Evolutionary conservation across 1,139 yeast species (phyloP), one percentile per base, ranked within the genome.

Genomic region (Magnusiomyces fungicola): DNA sequence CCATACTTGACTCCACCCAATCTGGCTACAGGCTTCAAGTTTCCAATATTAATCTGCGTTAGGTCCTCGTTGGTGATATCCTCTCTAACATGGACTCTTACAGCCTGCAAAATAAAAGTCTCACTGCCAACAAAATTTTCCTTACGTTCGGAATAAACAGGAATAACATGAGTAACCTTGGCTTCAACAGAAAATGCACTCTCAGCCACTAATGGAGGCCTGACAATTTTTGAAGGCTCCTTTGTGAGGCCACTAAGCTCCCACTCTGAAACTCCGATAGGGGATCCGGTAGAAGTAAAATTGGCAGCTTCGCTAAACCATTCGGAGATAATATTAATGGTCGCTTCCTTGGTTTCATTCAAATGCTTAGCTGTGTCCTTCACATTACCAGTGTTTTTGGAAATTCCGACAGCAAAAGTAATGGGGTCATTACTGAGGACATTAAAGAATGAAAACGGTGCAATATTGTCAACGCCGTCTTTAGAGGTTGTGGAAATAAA

Each of bases 271-370:
- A 74, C 69, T 1, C 67, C 76, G 0, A 59, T 47, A 1, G 84
- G 84, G 2, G 80, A 72, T 55, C 72, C 64, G 24, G 69, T 68
- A 18, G 75, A 65, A 14, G 77, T 64, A 55, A 63, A 73, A 58
- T 80, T 79, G 14, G 83, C 82, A 18, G 84, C 84, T 49, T 80
- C 86, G 27, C 74, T 66, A 58, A 79, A 77, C 83, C 83, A 80
- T 61, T 80, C 86, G 44, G 80, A 72, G 36, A 80, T 72, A 48
- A 80, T 72, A 60, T 75, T 80, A 57, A 80, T 73, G n/a, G 82
- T 77, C 48, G 74, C 69, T 56, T 80, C 85, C 3, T 66, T 68
- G 3, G 80, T 78, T 23, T 73, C 79, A 36, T 76, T 58, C 27
- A 79, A 60, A 56, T 79, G 79, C 12, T 57, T 58, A 46, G 70